Percentiles rank a stretch among this genome's conserved stretches.
Conservation (phyloP, 2,329 filamentous ascomycete genomes). For the Aspergillus pseudoviridinutans region DNA sequence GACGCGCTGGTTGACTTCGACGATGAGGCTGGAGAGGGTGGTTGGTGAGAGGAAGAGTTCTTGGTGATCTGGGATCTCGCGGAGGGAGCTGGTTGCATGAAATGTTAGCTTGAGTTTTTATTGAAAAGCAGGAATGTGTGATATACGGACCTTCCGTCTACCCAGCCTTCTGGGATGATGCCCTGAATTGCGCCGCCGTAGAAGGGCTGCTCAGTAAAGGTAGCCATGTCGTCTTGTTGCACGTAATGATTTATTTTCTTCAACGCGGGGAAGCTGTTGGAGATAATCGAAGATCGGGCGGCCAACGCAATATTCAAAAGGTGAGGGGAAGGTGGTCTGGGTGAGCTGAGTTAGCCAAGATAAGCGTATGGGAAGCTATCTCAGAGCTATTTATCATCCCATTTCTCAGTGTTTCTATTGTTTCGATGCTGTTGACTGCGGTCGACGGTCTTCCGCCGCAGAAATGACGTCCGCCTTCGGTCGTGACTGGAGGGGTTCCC, state of each 20-base stretch:
- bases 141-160: constrained; percentile 33
- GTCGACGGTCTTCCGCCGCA: background rate
- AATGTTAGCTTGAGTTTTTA: constrained; percentile 7
- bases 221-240: constrained; percentile 16
- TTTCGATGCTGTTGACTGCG: background rate
- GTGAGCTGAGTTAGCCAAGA: background rate
- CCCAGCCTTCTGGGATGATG: constrained; percentile 31
- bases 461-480: background rate
- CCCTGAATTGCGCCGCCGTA: constrained; percentile 36
- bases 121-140: background rate
- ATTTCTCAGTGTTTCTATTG: background rate
- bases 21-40: constrained; percentile 80
- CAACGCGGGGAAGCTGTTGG: background rate
- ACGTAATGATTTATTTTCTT: background rate
- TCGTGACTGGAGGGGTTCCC: background rate
- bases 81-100: constrained; percentile 24
- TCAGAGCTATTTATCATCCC: background rate
- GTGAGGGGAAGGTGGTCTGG: background rate
- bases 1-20: constrained; percentile 86
- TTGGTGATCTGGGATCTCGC: constrained; percentile 59
- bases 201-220: constrained; percentile 25
- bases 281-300: background rate
- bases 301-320: background rate
- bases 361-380: background rate
- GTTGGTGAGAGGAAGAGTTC: constrained; percentile 84